Conservation (phyloP, 164 flowering plant species). For the Macadamia integrifolia region DNA sequence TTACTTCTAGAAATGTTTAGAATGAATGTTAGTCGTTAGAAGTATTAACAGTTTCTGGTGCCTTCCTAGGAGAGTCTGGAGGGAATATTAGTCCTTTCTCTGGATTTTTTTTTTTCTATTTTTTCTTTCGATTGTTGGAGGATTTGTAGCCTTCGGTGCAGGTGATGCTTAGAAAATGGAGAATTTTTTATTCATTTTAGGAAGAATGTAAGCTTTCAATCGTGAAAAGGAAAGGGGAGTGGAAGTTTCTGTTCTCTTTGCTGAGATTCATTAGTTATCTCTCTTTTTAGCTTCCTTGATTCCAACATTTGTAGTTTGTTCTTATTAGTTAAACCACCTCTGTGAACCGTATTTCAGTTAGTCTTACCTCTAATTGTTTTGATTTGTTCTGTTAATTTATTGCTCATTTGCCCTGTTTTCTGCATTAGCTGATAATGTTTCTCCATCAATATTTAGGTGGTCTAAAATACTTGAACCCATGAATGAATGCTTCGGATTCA, state of each 20-base stretch:
- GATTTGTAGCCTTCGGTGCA: not conserved
- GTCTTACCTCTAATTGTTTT: not conserved
- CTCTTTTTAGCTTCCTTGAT: not conserved
- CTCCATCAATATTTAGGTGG: conserved; percentile 4
- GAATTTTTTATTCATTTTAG: not conserved
- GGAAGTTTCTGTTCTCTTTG: not conserved
- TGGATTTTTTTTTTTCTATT: no score
- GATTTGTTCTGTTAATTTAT: not conserved
- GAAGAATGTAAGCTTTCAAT: not conserved
- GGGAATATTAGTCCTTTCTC: no score
- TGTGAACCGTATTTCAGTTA: not conserved
- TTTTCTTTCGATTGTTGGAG: no score
- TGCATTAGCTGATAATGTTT: not conserved
- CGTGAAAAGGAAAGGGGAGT: not conserved
- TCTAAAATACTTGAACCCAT: not conserved
- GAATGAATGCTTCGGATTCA: not conserved
- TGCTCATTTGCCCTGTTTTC: not conserved
- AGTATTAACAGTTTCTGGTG: no score
- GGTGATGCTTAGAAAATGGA: not conserved
- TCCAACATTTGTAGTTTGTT: not conserved
- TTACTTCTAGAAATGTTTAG: no score
- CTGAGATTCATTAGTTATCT: not conserved
- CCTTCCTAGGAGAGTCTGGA: no score
- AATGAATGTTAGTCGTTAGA: no score
- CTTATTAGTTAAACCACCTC: not conserved